Evolutionary conservation across 108 stramenopile genomes (phyloP), one percentile per base, ranked within the genome.

Genomic region (Chaetoceros muelleri): DNA sequence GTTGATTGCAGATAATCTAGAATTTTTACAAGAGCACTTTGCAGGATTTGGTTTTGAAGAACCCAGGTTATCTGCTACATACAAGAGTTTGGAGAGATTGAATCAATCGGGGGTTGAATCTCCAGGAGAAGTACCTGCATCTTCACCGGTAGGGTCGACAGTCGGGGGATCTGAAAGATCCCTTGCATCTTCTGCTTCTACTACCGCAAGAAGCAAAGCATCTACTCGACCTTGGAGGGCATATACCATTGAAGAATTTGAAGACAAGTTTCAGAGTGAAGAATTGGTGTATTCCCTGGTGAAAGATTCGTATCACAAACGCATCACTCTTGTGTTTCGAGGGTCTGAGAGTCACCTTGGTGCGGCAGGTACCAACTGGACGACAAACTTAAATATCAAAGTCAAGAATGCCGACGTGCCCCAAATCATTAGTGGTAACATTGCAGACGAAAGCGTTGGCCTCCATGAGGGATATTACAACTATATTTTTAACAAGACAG

Each of bases 401-500:
- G 21, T 59, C 44, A 30, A 27, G 54, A 58, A 53, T 73, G 0
- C 58, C 53, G 21, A 52, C 57, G 20, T 59, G 30, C 69, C 68
- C 3, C 58, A 25, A 46, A 45, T 24, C 18, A 19, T 57, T 10
- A 45, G 29, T 24, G 62, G 52, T 13, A 40, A 45, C 29, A 30
- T 8, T 31, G 60, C 53, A 0, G 44, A 26, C 29, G 48, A 29
- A 24, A 26, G 40, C 22, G 48, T 79, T 29, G 59, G 69, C 7
- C 46, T 85, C 10, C 83, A 85, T 48, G 29, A 58, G 28, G 83
- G 83, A 30, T 80, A 79, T 54, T 79, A 72, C 53, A 69, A 81
- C 24, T 85, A 85, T 69, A 50, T 84, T 1, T 65, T 80, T 52
- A 58, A 61, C 19, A 53, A 56, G 21, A 67, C 58, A 27, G 21